Evolutionary conservation across 257 asterid genomes (phyloP), one percentile per base, ranked within the genome.

Genomic region (Salvia splendens): DNA sequence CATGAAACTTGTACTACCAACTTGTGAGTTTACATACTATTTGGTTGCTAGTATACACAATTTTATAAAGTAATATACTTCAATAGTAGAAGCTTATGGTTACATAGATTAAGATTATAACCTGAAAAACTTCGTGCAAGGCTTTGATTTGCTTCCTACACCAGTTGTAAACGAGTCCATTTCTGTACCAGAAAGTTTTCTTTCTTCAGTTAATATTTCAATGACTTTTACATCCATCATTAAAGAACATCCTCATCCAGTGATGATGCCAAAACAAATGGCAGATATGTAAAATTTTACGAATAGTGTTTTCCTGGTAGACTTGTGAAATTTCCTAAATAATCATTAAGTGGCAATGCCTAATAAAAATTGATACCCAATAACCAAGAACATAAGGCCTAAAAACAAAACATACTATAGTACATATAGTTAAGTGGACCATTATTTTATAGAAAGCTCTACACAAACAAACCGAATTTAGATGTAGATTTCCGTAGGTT

Each of bases 91-190:
- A 68, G 72, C 54, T 77, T 58, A 45, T 69, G 78, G 77, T 89
- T 2, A 67, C 61, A 79, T 75, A 80, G 83, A 86, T 87, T 80
- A 80, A 87, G 97, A 92, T 89, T 92, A 86, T 73, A 92, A 92
- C 98, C 97, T 92, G 96, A 83, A 89, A 89, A 89, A 92, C 91
- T 89, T 89, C 82, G 93, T 86, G 97, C 98, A 92, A 77, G 98
- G 97, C 98, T 92, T 89, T 83, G 91, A 87, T 89, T 89, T 92
- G 97, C 95, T 89, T 88, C 98, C 96, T 92, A 92, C 87, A 87
- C 96, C 97, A 66, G 87, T 74, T 78, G 95, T 75, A 80, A 77
- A 76, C 75, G 95, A 86, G 86, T 87, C 96, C 87, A 59, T 73
- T 85, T 89, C 98, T 92, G 98, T 87, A 80, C 76, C 93, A 92